Evolutionary conservation across 768 basidiomycete species (phyloP).

Genomic region (Pulveroboletus ravenelii): DNA sequence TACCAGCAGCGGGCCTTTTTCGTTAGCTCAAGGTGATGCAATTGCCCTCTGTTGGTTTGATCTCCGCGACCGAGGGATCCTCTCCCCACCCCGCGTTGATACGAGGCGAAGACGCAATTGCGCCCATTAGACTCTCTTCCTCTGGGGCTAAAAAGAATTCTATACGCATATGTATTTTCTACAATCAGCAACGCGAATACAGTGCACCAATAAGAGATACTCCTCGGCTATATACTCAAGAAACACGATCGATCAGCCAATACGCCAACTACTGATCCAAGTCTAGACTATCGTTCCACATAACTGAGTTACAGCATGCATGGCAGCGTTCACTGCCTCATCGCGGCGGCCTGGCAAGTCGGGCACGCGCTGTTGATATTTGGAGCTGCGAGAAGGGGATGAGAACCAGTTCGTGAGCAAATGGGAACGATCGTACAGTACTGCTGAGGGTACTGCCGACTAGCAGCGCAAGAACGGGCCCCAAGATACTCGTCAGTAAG

Average conservation of each 20-base stretch:
- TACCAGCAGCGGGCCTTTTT: not conserved
- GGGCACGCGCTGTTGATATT: constrained; percentile 40
- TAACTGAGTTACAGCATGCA: not conserved
- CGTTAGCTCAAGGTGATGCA: constrained; percentile 4
- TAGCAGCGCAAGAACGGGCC: constrained; percentile 15
- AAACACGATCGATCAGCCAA: constrained; percentile 24
- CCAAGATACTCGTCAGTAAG: constrained; percentile 1
- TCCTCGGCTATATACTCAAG: constrained; percentile 28
- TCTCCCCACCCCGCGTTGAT: constrained; percentile 4
- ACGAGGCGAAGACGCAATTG: constrained; percentile 5
- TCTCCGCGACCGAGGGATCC: constrained; percentile 26
- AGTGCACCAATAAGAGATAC: constrained; percentile 15
- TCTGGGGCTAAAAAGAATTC: constrained; percentile 8
- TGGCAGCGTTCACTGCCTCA: constrained; percentile 18
- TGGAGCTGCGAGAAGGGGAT: constrained; percentile 31
- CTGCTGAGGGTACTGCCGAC: constrained; percentile 43
- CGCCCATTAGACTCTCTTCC: constrained; percentile 27
- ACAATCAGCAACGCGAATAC: constrained; percentile 7
- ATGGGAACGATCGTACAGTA: constrained; percentile 34
- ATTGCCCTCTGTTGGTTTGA: constrained; percentile 18
- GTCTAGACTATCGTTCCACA: constrained; percentile 12
- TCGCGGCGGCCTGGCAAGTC: constrained; percentile 31
- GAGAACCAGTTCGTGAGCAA: not conserved
- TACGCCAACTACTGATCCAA: constrained; percentile 4
- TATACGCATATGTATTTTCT: constrained; percentile 1